These are phyloP conservation scores for Rutstroemia sydowiana DNA, from an alignment of 2,329 filamentous ascomycete species.

Conservation along the genomic window DNA sequence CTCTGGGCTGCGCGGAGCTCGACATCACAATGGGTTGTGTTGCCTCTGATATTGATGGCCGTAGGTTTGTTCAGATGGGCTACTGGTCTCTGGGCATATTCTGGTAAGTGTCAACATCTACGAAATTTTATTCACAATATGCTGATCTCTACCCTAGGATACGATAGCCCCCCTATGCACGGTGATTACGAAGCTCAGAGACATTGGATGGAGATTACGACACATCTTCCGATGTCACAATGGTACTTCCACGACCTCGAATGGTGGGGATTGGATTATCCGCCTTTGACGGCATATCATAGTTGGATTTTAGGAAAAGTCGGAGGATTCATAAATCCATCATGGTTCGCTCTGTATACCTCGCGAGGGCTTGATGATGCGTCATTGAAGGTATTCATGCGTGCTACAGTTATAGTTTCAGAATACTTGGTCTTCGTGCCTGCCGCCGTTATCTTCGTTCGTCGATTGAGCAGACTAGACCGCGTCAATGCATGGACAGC, in stretches of 20 bases:
- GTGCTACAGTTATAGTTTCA: constrained; percentile 80
- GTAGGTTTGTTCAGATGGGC: constrained; percentile 93
- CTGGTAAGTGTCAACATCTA: constrained; percentile 47
- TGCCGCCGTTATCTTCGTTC: constrained; percentile 75
- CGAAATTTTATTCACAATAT: neutral
- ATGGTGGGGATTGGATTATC: constrained; percentile 98
- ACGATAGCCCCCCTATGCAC: constrained; percentile 77
- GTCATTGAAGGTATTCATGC: constrained; percentile 88
- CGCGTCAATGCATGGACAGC: constrained; percentile 75
- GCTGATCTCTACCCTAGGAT: constrained; percentile 44
- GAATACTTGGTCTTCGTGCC: constrained; percentile 89
- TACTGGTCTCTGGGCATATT: constrained; percentile 89
- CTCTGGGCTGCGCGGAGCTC: constrained; percentile 84
- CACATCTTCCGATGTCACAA: constrained; percentile 77
- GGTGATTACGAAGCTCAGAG: constrained; percentile 97
- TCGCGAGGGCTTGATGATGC: constrained; percentile 78
- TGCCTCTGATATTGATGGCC: constrained; percentile 82
- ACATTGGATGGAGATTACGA: constrained; percentile 98
- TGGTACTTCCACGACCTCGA: constrained; percentile 98
- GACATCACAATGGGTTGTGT: constrained; percentile 82
- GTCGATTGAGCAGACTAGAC: constrained; percentile 69
- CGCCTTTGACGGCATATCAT: constrained; percentile 94
- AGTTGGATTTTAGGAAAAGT: constrained; percentile 91
- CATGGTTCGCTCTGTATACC: constrained; percentile 80
- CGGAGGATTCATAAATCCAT: constrained; percentile 68